These are phyloP conservation scores for Trypanosoma congolense DNA, from an alignment of 208 protist species.

Conservation along the genomic window DNA sequence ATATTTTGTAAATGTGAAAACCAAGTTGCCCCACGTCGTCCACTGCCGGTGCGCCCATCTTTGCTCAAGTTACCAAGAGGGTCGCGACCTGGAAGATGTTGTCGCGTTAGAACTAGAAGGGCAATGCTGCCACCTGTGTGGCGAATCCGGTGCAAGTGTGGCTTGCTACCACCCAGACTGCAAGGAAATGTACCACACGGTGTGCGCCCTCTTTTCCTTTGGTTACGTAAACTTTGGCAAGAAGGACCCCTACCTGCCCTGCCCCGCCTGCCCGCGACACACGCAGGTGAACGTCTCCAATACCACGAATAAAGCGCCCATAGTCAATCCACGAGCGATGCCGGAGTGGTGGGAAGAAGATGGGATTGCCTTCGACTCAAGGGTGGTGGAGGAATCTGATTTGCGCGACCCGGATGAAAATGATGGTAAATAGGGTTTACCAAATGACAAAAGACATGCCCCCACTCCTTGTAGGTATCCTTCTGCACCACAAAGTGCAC, in stretches of 20 bases:
- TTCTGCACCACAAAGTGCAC: too few relatives aligned
- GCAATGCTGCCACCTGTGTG: slow-evolving; percentile 64
- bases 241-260: slow-evolving; percentile 74
- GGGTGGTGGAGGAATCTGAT: slow-evolving; percentile 65
- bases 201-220: slow-evolving; percentile 71
- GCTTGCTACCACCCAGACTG: slow-evolving; percentile 84
- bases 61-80: slow-evolving; percentile 68
- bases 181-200: slow-evolving; percentile 71
- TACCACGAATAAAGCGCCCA: slow-evolving; percentile 1
- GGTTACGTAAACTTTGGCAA: slow-evolving; percentile 88
- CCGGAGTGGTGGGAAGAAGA: slow-evolving; percentile 65
- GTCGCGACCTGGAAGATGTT: slow-evolving; percentile 69
- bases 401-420: slow-evolving; percentile 84
- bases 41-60: slow-evolving; percentile 81
- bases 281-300: slow-evolving; percentile 49
- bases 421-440: slow-evolving; percentile 42
- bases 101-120: slow-evolving; percentile 43
- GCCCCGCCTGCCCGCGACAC: slow-evolving; percentile 73
- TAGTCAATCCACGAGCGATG: slow-evolving; percentile 7
- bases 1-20: slow-evolving; percentile 58
- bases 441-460: too few relatives aligned
- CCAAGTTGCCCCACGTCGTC: slow-evolving; percentile 58
- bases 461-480: too few relatives aligned
- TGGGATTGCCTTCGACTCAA: slow-evolving; percentile 78
- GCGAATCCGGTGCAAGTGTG: slow-evolving; percentile 61